phyloP scores from a whole-genome alignment of 2,329 filamentous ascomycete genomes.

The Fusarium napiforme region DNA sequence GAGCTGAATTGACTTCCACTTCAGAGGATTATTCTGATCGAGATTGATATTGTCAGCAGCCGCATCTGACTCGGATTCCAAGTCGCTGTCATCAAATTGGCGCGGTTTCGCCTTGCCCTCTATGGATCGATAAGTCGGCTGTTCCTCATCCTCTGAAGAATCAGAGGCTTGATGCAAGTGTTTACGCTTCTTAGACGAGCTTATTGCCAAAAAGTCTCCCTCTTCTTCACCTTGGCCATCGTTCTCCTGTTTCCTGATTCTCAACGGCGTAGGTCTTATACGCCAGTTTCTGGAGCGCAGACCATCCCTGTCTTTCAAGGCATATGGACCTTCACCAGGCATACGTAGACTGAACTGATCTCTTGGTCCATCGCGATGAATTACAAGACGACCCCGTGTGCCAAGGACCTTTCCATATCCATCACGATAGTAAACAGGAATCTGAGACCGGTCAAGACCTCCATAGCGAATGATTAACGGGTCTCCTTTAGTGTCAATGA shows the following conservation, averaged over 20 bases:
- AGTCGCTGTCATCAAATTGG: constrained; percentile 60
- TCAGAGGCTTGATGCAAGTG: constrained; percentile 46
- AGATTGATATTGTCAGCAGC: constrained; percentile 50
- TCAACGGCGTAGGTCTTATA: constrained; percentile 54
- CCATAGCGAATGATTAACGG: constrained; percentile 79
- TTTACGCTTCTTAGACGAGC: constrained; percentile 56
- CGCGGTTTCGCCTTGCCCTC: constrained; percentile 68
- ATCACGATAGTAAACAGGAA: constrained; percentile 76
- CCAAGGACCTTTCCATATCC: constrained; percentile 80
- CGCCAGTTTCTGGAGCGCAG: constrained; percentile 57
- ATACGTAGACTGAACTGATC: constrained; percentile 64
- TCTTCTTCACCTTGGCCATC: constrained; percentile 39
- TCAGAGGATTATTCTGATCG: constrained; percentile 58
- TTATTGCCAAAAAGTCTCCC: constrained; percentile 63
- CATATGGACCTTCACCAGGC: constrained; percentile 52
- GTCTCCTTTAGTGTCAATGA: constrained; percentile 81
- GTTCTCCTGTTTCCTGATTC: constrained; percentile 49
- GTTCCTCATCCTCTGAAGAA: constrained; percentile 59
- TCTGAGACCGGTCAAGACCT: constrained; percentile 74
- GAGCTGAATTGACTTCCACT: constrained; percentile 69
- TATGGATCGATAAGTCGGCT: constrained; percentile 72
- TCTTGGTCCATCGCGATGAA: constrained; percentile 72
- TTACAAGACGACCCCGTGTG: constrained; percentile 65
- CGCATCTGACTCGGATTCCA: constrained; percentile 60
- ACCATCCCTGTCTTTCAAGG: constrained; percentile 57